These are phyloP conservation scores for Naganishia vishniacii DNA, from an alignment of 768 basidiomycete genomes.

Conservation along the genomic window DNA sequence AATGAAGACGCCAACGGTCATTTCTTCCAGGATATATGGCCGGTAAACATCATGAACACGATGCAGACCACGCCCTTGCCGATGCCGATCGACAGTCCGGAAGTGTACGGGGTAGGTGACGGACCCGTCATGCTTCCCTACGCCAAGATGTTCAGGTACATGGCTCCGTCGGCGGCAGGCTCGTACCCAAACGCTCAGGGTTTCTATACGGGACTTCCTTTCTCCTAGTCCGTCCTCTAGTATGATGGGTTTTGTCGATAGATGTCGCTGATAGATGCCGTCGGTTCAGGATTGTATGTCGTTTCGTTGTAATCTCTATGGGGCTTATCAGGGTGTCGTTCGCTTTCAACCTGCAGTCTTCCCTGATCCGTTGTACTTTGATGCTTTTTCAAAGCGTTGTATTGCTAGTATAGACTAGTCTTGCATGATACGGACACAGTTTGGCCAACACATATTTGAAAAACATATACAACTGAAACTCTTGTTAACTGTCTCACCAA, in stretches of 20 bases:
- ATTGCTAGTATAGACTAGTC: too few species aligned
- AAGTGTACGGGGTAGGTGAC: neutral
- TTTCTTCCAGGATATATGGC: slow-evolving; percentile 13
- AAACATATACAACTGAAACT: neutral
- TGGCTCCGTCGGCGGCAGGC: neutral
- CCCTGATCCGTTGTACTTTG: too few species aligned
- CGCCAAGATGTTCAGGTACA: slow-evolving; percentile 1
- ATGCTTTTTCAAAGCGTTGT: too few species aligned
- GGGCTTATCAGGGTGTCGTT: too few species aligned
- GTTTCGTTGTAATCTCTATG: too few species aligned
- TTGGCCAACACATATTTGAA: neutral
- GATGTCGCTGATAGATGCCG: too few species aligned
- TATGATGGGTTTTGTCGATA: too few species aligned
- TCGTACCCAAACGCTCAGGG: neutral
- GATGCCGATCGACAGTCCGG: neutral
- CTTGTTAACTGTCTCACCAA: neutral
- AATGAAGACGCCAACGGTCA: neutral
- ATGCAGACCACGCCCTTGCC: neutral
- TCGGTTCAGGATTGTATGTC: too few species aligned
- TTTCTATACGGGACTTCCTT: neutral
- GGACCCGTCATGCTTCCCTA: neutral
- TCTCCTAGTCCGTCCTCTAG: too few species aligned
- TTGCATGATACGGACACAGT: too few species aligned
- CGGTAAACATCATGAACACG: neutral
- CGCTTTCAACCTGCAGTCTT: too few species aligned